Percentiles rank a stretch among this genome's conserved stretches.
These are phyloP conservation scores for Trichocladium antarcticum DNA, from an alignment of 495 filamentous ascomycete genomes.

Conservation along the genomic window DNA sequence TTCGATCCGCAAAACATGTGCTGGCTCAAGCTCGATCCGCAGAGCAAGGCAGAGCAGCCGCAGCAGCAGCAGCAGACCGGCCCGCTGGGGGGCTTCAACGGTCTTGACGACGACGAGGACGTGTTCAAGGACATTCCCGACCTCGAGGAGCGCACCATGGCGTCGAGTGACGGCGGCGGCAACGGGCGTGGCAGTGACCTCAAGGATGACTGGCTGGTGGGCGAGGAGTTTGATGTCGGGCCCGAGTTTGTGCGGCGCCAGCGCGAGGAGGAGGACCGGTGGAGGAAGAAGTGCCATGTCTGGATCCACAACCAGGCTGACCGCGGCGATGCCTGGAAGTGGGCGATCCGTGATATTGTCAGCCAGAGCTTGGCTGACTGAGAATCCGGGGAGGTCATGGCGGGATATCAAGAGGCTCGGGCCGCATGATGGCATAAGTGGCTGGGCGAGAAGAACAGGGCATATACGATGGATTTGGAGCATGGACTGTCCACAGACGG, in stretches of 20 bases:
- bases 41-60: constrained; percentile 29
- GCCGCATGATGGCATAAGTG: too few relatives aligned
- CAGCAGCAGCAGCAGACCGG: too few relatives aligned
- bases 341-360: constrained; percentile 40
- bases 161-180: constrained; percentile 26
- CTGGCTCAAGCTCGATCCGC: constrained; percentile 65
- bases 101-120: constrained; percentile 53
- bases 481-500: too few relatives aligned
- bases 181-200: constrained; percentile 40
- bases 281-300: constrained; percentile 69
- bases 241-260: constrained; percentile 86
- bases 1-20: constrained; percentile 95
- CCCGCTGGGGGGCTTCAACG: constrained; percentile 65
- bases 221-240: constrained; percentile 95
- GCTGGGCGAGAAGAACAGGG: too few relatives aligned
- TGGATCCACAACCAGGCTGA: constrained; percentile 48
- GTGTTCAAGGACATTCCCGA: constrained; percentile 47
- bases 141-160: constrained; percentile 39
- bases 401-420: too few relatives aligned
- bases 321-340: constrained; percentile 38
- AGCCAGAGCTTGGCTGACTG: constrained; percentile 18
- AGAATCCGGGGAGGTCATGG: background rate
- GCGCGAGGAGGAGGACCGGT: constrained; percentile 80
- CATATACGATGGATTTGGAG: too few relatives aligned
- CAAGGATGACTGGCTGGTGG: constrained; percentile 70